Conservation (phyloP, 331 rosid genomes). For the Phaseolus coccineus region DNA sequence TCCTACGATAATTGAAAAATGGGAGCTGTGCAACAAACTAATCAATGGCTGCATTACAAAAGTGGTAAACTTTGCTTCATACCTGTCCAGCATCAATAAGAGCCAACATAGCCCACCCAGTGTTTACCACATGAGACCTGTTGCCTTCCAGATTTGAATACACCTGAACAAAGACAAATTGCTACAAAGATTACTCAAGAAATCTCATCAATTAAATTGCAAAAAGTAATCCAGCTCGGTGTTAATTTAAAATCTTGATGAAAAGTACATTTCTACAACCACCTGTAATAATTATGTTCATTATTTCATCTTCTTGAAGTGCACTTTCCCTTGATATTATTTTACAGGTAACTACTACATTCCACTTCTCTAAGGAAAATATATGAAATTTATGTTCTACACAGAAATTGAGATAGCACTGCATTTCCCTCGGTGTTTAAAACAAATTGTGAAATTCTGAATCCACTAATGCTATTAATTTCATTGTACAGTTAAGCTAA, state of each 20-base stretch:
- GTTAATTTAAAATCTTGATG: slow-evolving; percentile 39
- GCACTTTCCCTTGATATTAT: slow-evolving; percentile 25
- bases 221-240: slow-evolving; percentile 18
- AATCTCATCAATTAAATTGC: slow-evolving; percentile 27
- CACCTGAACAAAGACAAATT: slow-evolving; percentile 56
- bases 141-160: slow-evolving; percentile 71
- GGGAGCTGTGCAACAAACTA: slow-evolving; percentile 24
- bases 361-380: neutral
- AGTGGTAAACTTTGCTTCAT: slow-evolving; percentile 37
- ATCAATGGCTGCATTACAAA: slow-evolving; percentile 25
- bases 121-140: slow-evolving; percentile 75
- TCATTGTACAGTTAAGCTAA: neutral
- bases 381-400: neutral
- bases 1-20: slow-evolving; percentile 18
- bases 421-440: slow-evolving; percentile 1
- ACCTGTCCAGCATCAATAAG: slow-evolving; percentile 88
- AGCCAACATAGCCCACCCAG: slow-evolving; percentile 83
- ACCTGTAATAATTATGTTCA: slow-evolving; percentile 16
- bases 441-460: neutral
- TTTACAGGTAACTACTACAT: neutral
- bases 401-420: neutral
- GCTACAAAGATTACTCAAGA: slow-evolving; percentile 22
- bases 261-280: slow-evolving; percentile 10
- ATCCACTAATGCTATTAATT: slow-evolving; percentile 16
- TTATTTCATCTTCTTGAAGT: slow-evolving; percentile 17